These are phyloP conservation scores for Physcomitrellopsis africana DNA, from an alignment of 225 moss, liverwort and hornwort species.

Conservation along the genomic window DNA sequence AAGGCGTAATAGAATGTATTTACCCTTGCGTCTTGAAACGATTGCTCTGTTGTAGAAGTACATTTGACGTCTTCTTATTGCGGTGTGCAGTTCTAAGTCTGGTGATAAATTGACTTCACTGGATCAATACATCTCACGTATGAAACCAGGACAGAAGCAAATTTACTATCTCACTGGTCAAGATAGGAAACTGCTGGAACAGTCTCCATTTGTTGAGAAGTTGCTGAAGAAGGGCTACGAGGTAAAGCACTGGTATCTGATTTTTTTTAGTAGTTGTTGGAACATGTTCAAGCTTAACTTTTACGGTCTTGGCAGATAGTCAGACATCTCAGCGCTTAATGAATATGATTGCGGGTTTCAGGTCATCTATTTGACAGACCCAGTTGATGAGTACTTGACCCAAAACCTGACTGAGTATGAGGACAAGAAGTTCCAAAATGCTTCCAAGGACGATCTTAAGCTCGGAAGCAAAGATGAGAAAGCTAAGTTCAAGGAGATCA, in stretches of 20 bases:
- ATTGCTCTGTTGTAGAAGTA: background rate
- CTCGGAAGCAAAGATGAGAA: conserved; percentile 96
- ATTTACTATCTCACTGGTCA: conserved; percentile 94
- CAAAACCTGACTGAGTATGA: conserved; percentile 96
- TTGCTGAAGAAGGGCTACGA: conserved; percentile 95
- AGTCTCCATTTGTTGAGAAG: conserved; percentile 95
- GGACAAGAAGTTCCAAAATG: conserved; percentile 98
- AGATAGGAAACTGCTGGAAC: conserved; percentile 87
- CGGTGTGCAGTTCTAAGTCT: conserved; percentile 79
- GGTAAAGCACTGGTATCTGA: conserved; percentile 39
- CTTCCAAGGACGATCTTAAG: conserved; percentile 97
- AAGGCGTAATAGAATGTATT: background rate
- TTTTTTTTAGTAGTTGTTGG: background rate
- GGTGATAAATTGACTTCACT: conserved; percentile 86
- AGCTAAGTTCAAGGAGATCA: conserved; percentile 75
- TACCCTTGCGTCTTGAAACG: background rate
- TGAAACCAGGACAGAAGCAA: conserved; percentile 96
- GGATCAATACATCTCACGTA: conserved; percentile 86
- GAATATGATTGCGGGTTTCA: conserved; percentile 30
- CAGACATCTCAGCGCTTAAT: background rate
- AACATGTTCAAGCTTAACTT: background rate
- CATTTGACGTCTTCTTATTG: conserved; percentile 15
- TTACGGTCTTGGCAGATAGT: background rate
- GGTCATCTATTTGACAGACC: conserved; percentile 96
- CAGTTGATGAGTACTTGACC: conserved; percentile 96